Evolutionary conservation across 768 basidiomycete genomes (phyloP).

Genomic region (Kondoa subrosea): DNA sequence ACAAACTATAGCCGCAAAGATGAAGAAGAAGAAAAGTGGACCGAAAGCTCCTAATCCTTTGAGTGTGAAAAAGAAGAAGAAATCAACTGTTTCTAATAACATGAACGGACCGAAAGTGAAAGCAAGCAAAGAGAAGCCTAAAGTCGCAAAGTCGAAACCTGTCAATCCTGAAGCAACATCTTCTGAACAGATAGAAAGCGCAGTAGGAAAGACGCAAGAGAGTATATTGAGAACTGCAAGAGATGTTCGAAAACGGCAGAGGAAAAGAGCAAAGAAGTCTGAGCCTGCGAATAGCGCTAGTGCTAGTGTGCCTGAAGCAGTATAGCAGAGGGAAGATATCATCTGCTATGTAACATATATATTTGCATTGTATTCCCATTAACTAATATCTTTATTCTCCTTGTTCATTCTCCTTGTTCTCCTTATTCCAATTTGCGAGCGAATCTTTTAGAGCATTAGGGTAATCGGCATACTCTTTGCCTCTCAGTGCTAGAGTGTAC

Average conservation of each 20-base stretch:
- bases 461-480: not conserved
- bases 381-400: not conserved
- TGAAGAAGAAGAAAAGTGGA: conserved; percentile 31
- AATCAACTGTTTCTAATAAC: conserved; percentile 16
- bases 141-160: not conserved
- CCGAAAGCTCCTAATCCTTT: conserved; percentile 75
- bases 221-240: not conserved
- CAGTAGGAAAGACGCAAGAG: conserved; percentile 1
- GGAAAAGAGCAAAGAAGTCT: not conserved
- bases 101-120: conserved; percentile 13
- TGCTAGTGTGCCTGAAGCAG: not conserved
- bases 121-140: conserved; percentile 6
- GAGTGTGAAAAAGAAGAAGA: conserved; percentile 73
- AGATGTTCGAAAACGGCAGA: not conserved
- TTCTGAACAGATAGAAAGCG: not conserved
- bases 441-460: not conserved
- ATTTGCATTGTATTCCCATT: not conserved
- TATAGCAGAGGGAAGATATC: not conserved
- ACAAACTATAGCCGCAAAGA: too few relatives aligned
- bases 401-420: not conserved
- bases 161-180: not conserved
- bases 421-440: not conserved
- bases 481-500: not conserved
- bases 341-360: not conserved
- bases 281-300: not conserved